phyloP scores from a whole-genome alignment of 306 rosid genomes.

The Mimosa pudica region DNA sequence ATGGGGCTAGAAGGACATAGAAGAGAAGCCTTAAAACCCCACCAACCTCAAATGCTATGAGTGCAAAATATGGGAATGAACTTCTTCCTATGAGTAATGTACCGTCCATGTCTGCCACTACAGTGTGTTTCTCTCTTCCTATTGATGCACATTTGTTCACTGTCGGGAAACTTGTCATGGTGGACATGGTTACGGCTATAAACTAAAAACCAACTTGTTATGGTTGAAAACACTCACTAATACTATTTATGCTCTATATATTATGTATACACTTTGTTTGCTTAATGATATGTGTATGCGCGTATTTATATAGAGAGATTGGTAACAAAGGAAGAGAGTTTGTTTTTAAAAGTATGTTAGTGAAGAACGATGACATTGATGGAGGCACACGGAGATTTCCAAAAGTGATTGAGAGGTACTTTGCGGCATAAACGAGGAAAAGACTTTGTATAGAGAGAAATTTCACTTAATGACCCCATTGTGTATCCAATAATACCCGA shows the following conservation, averaged over 20 bases:
- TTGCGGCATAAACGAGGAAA: conserved; percentile 37
- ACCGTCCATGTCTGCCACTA: conserved; percentile 91
- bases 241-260: too few relatives aligned
- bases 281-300: background rate
- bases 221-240: background rate
- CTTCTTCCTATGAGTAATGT: conserved; percentile 74
- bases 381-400: conserved; percentile 40
- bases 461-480: background rate
- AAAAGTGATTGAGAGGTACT: conserved; percentile 29
- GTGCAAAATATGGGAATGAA: conserved; percentile 84
- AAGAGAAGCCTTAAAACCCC: conserved; percentile 69
- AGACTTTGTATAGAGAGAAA: background rate
- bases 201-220: background rate
- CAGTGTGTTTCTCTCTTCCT: conserved; percentile 68
- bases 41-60: conserved; percentile 76
- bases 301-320: background rate
- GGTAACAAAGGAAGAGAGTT: background rate
- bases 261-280: background rate
- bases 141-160: conserved; percentile 57
- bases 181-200: background rate
- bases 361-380: conserved; percentile 24
- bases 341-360: background rate
- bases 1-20: conserved; percentile 58
- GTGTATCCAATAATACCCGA: too few relatives aligned
- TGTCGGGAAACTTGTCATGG: conserved; percentile 47